phyloP scores from a whole-genome alignment of 2,329 filamentous ascomycete species.

The Aspergillus sclerotialis region DNA sequence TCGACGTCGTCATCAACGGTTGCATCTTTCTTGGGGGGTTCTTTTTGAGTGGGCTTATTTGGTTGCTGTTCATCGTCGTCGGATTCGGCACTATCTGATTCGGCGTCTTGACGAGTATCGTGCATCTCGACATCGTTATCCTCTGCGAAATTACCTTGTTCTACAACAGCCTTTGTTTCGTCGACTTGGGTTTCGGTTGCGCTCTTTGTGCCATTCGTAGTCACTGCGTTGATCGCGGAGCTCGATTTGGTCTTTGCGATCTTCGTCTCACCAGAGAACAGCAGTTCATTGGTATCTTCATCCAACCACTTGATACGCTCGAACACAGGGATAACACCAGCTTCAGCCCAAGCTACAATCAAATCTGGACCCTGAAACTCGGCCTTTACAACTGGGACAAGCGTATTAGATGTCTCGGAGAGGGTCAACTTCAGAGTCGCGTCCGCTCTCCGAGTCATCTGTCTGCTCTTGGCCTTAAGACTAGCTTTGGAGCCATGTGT shows the following conservation, averaged over 20 bases:
- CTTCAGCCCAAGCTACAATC: slow-evolving; percentile 42
- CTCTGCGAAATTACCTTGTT: slow-evolving; percentile 41
- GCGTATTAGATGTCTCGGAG: slow-evolving; percentile 32
- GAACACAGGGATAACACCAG: slow-evolving; percentile 44
- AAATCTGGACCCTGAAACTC: slow-evolving; percentile 41
- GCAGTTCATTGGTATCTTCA: slow-evolving; percentile 36
- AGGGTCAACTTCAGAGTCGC: slow-evolving; percentile 39
- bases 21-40: slow-evolving; percentile 10
- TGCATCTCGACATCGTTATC: slow-evolving; percentile 37
- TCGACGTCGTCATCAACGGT: slow-evolving; percentile 15
- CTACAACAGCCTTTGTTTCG: slow-evolving; percentile 51
- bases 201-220: slow-evolving; percentile 48
- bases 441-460: slow-evolving; percentile 39
- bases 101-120: slow-evolving; percentile 31
- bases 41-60: slow-evolving; percentile 13
- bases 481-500: slow-evolving; percentile 24
- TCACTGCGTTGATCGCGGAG: slow-evolving; percentile 39
- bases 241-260: slow-evolving; percentile 38
- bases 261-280: slow-evolving; percentile 38
- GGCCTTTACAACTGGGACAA: slow-evolving; percentile 38
- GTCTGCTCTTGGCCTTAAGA: slow-evolving; percentile 39
- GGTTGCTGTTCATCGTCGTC: slow-evolving; percentile 14
- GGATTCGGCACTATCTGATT: slow-evolving; percentile 16
- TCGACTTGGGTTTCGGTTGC: slow-evolving; percentile 48
- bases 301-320: slow-evolving; percentile 43